phyloP scores from a whole-genome alignment of 306 rosid species.

The Cicer judaicum region DNA sequence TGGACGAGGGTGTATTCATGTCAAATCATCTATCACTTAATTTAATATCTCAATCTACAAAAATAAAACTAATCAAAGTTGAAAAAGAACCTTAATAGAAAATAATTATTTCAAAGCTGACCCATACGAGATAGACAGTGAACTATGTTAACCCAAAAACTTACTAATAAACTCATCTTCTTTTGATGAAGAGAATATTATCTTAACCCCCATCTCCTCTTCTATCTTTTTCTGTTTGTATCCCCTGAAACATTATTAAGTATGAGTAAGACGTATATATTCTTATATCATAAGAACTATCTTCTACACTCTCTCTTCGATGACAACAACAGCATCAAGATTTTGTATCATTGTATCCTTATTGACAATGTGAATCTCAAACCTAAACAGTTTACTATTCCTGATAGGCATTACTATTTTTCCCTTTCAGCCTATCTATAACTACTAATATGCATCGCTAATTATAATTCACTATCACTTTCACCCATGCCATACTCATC shows the following conservation, averaged over 20 bases:
- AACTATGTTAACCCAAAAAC: slow-evolving; percentile 45
- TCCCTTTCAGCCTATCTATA: slow-evolving; percentile 31
- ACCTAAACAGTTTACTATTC: slow-evolving; percentile 36
- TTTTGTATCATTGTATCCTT: slow-evolving; percentile 4
- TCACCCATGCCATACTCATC: slow-evolving; percentile 9
- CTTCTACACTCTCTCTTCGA: slow-evolving; percentile 40
- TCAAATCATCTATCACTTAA: slow-evolving; percentile 15
- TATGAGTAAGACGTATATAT: slow-evolving; percentile 32
- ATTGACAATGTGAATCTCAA: slow-evolving; percentile 31
- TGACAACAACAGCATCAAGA: slow-evolving; percentile 21
- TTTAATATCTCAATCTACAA: slow-evolving; percentile 26
- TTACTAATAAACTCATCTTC: slow-evolving; percentile 72
- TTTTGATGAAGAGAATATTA: slow-evolving; percentile 69
- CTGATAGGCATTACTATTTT: slow-evolving; percentile 27
- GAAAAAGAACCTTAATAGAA: slow-evolving; percentile 12
- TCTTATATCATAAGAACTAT: slow-evolving; percentile 43
- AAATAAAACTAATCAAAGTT: slow-evolving; percentile 24
- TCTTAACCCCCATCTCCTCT: slow-evolving; percentile 75
- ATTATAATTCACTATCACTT: slow-evolving; percentile 5
- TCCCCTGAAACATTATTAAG: slow-evolving; percentile 61
- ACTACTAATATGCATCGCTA: slow-evolving; percentile 31
- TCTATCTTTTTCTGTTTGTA: slow-evolving; percentile 73
- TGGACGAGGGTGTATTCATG: slow-evolving; percentile 25
- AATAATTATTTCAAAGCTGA: slow-evolving; percentile 37
- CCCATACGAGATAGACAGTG: not conserved